A percentile compares a stretch with the other conserved stretches of the same genome.
These are phyloP conservation scores for Phytophthora multivora DNA, from an alignment of 352 stramenopile genomes.

Conservation along the genomic window DNA sequence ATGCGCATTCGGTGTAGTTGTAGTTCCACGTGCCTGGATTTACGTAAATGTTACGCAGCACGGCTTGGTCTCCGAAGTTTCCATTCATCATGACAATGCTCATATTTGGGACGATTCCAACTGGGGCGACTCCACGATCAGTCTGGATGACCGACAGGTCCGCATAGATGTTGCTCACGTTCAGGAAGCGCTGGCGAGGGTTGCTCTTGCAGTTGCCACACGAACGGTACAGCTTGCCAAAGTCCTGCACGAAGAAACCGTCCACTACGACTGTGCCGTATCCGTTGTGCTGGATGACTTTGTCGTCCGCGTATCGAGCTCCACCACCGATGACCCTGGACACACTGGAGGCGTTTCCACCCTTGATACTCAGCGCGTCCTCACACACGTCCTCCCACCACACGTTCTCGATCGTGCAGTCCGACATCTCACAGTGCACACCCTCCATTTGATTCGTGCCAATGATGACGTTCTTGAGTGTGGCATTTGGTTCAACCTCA, in stretches of 20 bases:
- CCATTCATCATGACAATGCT: conserved; percentile 47
- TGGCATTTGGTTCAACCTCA: not conserved
- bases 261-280: conserved; percentile 12
- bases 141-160: conserved; percentile 34
- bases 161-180: conserved; percentile 38
- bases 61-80: conserved; percentile 41
- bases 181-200: conserved; percentile 41
- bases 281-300: conserved; percentile 37
- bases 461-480: not conserved
- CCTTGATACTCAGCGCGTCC: not conserved
- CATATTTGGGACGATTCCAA: conserved; percentile 16
- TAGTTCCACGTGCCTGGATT: conserved; percentile 15
- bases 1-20: conserved; percentile 33
- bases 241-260: conserved; percentile 23
- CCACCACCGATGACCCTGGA: conserved; percentile 41
- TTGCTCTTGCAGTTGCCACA: conserved; percentile 44
- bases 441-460: not conserved
- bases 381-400: not conserved
- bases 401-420: not conserved
- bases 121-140: conserved; percentile 10
- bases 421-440: not conserved
- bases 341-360: conserved; percentile 12
- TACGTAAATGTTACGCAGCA: conserved; percentile 43
- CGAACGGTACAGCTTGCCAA: conserved; percentile 33
- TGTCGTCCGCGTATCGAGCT: conserved; percentile 53